Evolutionary conservation across 2,329 filamentous ascomycete genomes (phyloP).

Genomic region (Aspergillus fumigatus): DNA sequence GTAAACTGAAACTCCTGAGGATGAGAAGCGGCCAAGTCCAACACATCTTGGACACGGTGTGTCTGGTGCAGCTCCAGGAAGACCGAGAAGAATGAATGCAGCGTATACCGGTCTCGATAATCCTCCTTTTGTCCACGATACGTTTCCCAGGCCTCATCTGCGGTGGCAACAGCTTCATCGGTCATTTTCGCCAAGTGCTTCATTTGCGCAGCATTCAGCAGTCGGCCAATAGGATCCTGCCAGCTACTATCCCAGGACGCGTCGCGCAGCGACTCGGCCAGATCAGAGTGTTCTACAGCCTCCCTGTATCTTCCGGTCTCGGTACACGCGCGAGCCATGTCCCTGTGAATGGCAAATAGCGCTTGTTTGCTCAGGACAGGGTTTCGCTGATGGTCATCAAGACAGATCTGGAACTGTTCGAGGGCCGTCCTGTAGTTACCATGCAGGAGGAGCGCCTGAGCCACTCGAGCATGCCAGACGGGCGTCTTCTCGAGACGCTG

Average conservation of each 20-base stretch:
- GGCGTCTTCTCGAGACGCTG: not conserved
- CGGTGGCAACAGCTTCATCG: not conserved
- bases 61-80: not conserved
- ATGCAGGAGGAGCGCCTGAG: not conserved
- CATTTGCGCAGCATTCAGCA: not conserved
- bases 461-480: constrained; percentile 3
- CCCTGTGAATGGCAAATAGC: not conserved
- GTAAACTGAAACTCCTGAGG: not conserved
- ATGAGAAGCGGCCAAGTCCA: not conserved
- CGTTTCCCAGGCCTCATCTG: not conserved
- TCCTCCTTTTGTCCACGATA: not conserved
- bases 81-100: not conserved
- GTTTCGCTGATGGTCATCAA: not conserved
- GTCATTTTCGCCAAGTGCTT: not conserved
- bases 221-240: not conserved
- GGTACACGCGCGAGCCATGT: not conserved
- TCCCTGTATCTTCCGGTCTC: not conserved
- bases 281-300: not conserved
- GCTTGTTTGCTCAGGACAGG: not conserved
- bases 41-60: not conserved
- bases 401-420: not conserved
- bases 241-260: not conserved
- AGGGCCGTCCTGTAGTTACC: not conserved
- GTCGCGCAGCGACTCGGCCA: not conserved
- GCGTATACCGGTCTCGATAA: not conserved